phyloP scores from a whole-genome alignment of 177 flowering plant genomes.

The Vitis hybrid region DNA sequence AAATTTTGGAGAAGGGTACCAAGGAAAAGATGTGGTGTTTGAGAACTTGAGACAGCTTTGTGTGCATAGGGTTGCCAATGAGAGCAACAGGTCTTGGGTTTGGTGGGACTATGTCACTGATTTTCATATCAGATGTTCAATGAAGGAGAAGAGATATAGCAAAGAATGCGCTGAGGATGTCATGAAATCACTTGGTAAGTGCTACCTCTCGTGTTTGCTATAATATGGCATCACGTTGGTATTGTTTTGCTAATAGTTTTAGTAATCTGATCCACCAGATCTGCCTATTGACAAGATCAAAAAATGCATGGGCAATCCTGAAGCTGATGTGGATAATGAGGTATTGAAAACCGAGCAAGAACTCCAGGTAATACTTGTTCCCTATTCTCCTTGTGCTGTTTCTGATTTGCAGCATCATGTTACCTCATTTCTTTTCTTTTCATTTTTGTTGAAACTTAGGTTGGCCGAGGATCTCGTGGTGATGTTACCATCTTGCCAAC shows the following conservation, averaged over 20 bases:
- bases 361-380: slow-evolving; percentile 52
- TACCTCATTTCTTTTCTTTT: neutral
- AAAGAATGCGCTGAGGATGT: slow-evolving; percentile 83
- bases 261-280: slow-evolving; percentile 31
- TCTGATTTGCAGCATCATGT: neutral
- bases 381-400: neutral
- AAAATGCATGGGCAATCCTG: slow-evolving; percentile 87
- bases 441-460: slow-evolving; percentile 33
- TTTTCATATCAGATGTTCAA: slow-evolving; percentile 87
- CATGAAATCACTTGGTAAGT: slow-evolving; percentile 66
- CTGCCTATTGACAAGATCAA: slow-evolving; percentile 65
- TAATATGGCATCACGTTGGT: neutral
- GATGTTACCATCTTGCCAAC: slow-evolving; percentile 98
- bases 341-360: slow-evolving; percentile 81
- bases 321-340: slow-evolving; percentile 77
- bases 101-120: slow-evolving; percentile 99
- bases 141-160: slow-evolving; percentile 79
- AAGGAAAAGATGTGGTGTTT: slow-evolving; percentile 85
- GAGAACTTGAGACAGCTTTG: slow-evolving; percentile 94
- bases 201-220: neutral
- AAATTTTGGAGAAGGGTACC: slow-evolving; percentile 72
- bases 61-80: slow-evolving; percentile 83
- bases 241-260: slow-evolving; percentile 9
- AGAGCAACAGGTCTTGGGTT: slow-evolving; percentile 73
- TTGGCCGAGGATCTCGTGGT: slow-evolving; percentile 88